These are phyloP conservation scores for Phytopythium oedochilum DNA, from an alignment of 352 stramenopile species.

Conservation along the genomic window DNA sequence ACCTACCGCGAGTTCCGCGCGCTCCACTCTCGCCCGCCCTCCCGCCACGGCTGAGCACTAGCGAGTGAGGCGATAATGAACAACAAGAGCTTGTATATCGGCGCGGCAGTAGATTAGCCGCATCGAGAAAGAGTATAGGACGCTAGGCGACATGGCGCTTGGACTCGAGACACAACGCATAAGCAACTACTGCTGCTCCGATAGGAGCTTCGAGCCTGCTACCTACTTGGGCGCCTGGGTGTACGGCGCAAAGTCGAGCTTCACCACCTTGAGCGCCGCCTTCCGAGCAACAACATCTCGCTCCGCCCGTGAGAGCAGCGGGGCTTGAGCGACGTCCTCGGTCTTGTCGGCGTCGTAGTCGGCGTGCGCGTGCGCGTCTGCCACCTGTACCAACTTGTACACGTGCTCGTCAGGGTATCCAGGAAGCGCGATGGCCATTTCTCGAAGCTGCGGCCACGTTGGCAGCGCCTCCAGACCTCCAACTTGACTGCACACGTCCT, in stretches of 20 bases:
- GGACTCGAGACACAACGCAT: too few species aligned
- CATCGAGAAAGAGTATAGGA: too few species aligned
- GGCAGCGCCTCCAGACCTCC: conserved; percentile 15
- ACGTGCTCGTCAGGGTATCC: conserved; percentile 50
- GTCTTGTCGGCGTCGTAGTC: not conserved
- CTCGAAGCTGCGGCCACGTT: conserved; percentile 37
- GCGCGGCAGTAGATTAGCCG: too few species aligned
- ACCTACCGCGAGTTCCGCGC: conserved; percentile 31
- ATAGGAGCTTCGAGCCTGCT: too few species aligned
- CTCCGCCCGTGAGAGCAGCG: conserved; percentile 27
- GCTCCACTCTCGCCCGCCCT: conserved; percentile 16
- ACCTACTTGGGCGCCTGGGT: conserved; percentile 2
- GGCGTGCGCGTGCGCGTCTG: conserved; percentile 20
- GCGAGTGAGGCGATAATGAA: too few species aligned
- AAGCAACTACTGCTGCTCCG: too few species aligned
- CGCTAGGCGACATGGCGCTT: too few species aligned
- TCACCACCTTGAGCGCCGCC: conserved; percentile 32
- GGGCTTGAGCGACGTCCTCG: not conserved
- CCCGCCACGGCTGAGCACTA: not conserved
- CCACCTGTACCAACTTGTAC: conserved; percentile 66
- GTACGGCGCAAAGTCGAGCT: conserved; percentile 10
- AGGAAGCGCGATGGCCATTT: conserved; percentile 20
- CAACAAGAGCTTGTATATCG: too few species aligned
- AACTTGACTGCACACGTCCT: conserved; percentile 20
- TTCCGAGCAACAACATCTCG: conserved; percentile 36